These are phyloP conservation scores for Wickerhamiella cacticola DNA, from an alignment of 805 yeast species.

Conservation along the genomic window DNA sequence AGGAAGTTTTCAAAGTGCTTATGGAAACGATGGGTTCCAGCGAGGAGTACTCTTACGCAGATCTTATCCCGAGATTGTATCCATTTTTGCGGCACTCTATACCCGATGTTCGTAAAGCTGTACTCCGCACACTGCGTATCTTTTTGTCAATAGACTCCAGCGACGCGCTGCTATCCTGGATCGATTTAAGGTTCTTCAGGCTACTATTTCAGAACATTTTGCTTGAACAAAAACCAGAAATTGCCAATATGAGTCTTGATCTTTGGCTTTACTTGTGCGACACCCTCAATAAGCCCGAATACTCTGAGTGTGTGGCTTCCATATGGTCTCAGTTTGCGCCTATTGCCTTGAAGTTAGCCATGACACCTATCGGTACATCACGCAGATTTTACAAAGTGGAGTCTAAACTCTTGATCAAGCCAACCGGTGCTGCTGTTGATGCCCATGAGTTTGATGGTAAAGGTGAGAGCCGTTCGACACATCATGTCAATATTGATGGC, in stretches of 20 bases:
- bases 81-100: conserved; percentile 93
- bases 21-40: conserved; percentile 45
- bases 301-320: not conserved
- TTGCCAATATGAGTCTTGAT: conserved; percentile 46
- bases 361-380: conserved; percentile 93
- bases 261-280: conserved; percentile 48
- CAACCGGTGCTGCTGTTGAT: conserved; percentile 48
- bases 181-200: conserved; percentile 59
- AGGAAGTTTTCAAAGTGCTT: conserved; percentile 61
- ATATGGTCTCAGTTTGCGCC: conserved; percentile 24
- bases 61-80: conserved; percentile 76
- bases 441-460: conserved; percentile 12
- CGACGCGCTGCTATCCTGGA: conserved; percentile 50
- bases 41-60: conserved; percentile 49
- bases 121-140: conserved; percentile 64
- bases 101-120: conserved; percentile 79
- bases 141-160: conserved; percentile 42
- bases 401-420: conserved; percentile 56
- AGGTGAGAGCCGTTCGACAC: conserved; percentile 13
- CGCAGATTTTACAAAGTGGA: conserved; percentile 82
- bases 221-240: conserved; percentile 75
- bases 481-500: conserved; percentile 70
- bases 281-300: conserved; percentile 1
- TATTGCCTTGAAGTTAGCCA: conserved; percentile 46
- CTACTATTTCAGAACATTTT: conserved; percentile 75